Base-by-base conservation (phyloP, 2,329 filamentous ascomycete species). In the Sclerotinia trifoliorum region DNA sequence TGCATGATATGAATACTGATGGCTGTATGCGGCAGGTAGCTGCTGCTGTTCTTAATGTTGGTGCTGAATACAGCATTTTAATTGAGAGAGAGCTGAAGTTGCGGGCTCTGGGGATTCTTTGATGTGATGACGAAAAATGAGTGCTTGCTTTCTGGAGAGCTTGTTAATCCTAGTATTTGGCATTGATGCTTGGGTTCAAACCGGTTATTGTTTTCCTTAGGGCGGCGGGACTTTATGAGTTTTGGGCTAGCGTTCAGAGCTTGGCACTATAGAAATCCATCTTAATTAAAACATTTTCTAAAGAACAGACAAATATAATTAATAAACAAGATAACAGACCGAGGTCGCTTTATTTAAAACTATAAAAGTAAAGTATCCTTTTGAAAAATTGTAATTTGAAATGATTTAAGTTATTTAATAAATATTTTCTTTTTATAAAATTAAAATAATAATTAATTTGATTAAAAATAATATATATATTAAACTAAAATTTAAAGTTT, bases 11-110 rank as follows among this genome's bases (percentile, higher is more conserved):
- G 56, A 77, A 69, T 24, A 76, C 62, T 17, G 73, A 70, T 2
- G 75, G 72, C 66, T 77, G 76, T 39, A 77, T 69, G 13, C 77
- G 72, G 64, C 75, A 76, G 73, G 75, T 70, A 44, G 76, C 71
- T 52, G 74, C 75, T 67, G 75, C 76, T 17, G 72, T 73, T 32
- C 76, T 75, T 21, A 78, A 68, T 46, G 70, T 74, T 17, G 75
- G 74, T 52, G 73, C 73, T 71, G 75, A 69, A 64, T 70, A 72
- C 67, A 77, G 68, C 75, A 77, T 77, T 54, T 51, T 76, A 69
- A n/a, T 56, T 62, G 19, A 48, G n/a, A 17, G 56, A 6, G 46
- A 42, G 39, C 13, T 42, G 39, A 19, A 24, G 21, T 63, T 52
- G 65, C 26, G 24, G 19, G 6, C 44, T 67, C 21, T 67, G 44